A percentile compares a stretch with the other conserved stretches of the same genome.
phyloP scores from a whole-genome alignment of 2,329 filamentous ascomycete genomes.

The Colletotrichum magnum region DNA sequence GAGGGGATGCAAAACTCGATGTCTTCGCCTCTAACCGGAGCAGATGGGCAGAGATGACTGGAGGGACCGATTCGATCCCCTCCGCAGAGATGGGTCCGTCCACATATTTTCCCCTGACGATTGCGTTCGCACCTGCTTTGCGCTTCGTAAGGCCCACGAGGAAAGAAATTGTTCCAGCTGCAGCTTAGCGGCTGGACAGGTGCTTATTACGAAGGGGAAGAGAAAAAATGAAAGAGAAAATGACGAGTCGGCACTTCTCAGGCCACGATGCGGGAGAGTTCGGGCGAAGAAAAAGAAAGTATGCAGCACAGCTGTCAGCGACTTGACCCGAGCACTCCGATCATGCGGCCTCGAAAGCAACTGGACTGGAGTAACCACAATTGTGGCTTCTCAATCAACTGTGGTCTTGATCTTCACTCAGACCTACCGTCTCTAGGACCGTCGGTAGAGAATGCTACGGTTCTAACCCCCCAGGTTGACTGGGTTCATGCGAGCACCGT shows the following conservation, averaged over 20 bases:
- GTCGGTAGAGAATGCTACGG: neutral
- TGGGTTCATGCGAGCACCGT: neutral
- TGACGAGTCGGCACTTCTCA: neutral
- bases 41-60: neutral
- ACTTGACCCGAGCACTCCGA: too few species aligned
- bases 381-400: too few species aligned
- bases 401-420: neutral
- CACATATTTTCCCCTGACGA: neutral
- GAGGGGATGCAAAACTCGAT: too few species aligned
- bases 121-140: neutral
- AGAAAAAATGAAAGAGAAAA: neutral
- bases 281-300: neutral
- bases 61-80: neutral
- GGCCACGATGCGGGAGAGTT: neutral
- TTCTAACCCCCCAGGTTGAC: neutral
- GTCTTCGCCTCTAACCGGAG: neutral
- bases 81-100: neutral
- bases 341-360: too few species aligned
- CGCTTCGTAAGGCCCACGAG: too few species aligned
- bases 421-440: neutral
- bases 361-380: too few species aligned
- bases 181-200: neutral
- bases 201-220: neutral
- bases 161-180: neutral
- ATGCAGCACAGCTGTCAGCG: neutral